Conservation (phyloP, 257 asterid genomes). For the Oldenlandia corymbosa region DNA sequence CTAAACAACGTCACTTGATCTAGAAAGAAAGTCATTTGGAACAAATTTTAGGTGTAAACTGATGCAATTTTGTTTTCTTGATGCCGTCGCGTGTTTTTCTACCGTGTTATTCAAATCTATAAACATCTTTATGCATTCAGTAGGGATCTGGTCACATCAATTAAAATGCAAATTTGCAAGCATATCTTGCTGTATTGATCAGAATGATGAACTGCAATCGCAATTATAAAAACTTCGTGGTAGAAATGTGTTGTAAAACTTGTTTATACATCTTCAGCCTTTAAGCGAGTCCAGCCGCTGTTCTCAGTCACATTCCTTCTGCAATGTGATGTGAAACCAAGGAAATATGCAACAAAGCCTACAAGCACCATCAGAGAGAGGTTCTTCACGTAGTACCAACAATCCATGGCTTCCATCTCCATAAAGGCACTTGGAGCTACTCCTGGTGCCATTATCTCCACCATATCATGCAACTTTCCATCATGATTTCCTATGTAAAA, state of each 20-base stretch:
- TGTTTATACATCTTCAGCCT: not conserved
- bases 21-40: too few species aligned
- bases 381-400: conserved; percentile 13
- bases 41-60: too few species aligned
- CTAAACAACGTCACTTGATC: too few species aligned
- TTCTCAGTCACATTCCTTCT: not conserved
- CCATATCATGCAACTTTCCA: conserved; percentile 66
- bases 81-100: too few species aligned
- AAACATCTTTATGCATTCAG: too few species aligned
- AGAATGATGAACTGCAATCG: not conserved
- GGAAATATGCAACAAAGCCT: conserved; percentile 9
- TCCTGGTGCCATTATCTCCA: conserved; percentile 65
- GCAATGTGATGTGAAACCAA: conserved; percentile 7
- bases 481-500: conserved; percentile 82
- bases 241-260: not conserved
- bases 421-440: conserved; percentile 13
- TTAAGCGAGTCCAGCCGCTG: conserved; percentile 5
- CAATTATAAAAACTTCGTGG: not conserved
- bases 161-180: not conserved
- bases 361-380: not conserved
- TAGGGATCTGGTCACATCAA: not conserved
- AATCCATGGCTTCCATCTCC: conserved; percentile 9
- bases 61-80: too few species aligned
- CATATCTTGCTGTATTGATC: not conserved
- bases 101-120: too few species aligned